Evolutionary conservation across 140 eudicot genomes (phyloP), one percentile per base, ranked within the genome.

Genomic region (Senecio squalidus): DNA sequence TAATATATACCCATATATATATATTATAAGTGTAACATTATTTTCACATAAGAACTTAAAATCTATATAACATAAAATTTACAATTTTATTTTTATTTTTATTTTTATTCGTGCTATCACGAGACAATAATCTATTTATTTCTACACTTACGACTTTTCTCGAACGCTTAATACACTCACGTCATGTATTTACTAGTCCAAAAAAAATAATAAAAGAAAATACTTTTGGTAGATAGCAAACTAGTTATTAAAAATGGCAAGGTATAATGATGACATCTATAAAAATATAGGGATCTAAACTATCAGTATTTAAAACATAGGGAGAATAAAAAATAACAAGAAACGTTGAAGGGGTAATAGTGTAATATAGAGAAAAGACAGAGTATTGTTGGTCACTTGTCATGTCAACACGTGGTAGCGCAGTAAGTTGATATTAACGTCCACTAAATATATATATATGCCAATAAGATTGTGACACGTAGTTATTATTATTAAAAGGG

Each of bases 331-430:
- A 3, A 64, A 24, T 0, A 15, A 34, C 13, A 36, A 16, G 16
- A 24, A 24, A 2, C 20, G n/a, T 25, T n/a, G n/a, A 36, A 64
- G 52, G 66, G 30, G 15, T 15, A 2, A 55, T 27, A 3, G 0
- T 55, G 56, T 41, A 67, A 16, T 20, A 9, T 17, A 56, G 20
- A n/a, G 5, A 14, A 43, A 55, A 56, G 38, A 67, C 21, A 47
- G 73, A 21, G 0, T 33, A 46, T 39, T 38, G 23, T 33, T 45
- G 59, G 57, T 48, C 66, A 46, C 11, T 57, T 57, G 74, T 68
- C 66, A 68, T 68, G 31, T 68, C 66, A 57, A 56, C 74, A 68
- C 59, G 52, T 68, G 74, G 66, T 68, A 33, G 23, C 10, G 36
- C 66, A 57, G 16, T 36, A 23, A 34, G 41, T 14, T 45, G 58